Conservation (phyloP, 2,329 filamentous ascomycete genomes). For the Fusarium decemcellulare region DNA sequence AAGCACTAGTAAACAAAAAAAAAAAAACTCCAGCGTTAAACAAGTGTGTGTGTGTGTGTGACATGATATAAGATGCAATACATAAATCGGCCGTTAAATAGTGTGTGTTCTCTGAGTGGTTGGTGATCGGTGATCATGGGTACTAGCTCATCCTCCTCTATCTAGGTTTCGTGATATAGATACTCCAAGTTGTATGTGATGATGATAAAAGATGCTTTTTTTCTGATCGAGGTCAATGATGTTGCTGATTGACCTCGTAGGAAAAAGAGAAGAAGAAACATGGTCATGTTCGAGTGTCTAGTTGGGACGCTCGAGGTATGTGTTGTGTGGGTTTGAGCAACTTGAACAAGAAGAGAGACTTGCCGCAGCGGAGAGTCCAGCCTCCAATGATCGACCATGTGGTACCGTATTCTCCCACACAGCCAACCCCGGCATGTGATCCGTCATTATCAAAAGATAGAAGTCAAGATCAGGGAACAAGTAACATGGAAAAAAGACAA, state of each 20-base stretch:
- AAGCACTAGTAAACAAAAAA: too few species aligned
- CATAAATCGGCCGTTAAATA: conserved; percentile 26
- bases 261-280: background rate
- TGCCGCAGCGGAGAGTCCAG: conserved; percentile 28
- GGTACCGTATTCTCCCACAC: conserved; percentile 42
- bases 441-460: conserved; percentile 28
- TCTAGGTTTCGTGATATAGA: background rate
- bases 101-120: conserved; percentile 1
- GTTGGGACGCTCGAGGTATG: background rate
- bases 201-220: background rate
- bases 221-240: conserved; percentile 1
- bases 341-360: conserved; percentile 26
- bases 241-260: conserved; percentile 9
- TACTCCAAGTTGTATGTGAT: too few species aligned
- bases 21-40: too few species aligned
- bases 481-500: background rate
- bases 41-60: background rate
- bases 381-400: conserved; percentile 36
- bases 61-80: conserved; percentile 25
- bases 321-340: conserved; percentile 25
- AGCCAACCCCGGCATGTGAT: conserved; percentile 31
- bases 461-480: conserved; percentile 9
- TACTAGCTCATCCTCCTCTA: conserved; percentile 20
- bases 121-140: background rate
- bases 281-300: background rate